These are phyloP conservation scores for Styphnolobium japonicum DNA, from an alignment of 306 rosid genomes.

Conservation along the genomic window DNA sequence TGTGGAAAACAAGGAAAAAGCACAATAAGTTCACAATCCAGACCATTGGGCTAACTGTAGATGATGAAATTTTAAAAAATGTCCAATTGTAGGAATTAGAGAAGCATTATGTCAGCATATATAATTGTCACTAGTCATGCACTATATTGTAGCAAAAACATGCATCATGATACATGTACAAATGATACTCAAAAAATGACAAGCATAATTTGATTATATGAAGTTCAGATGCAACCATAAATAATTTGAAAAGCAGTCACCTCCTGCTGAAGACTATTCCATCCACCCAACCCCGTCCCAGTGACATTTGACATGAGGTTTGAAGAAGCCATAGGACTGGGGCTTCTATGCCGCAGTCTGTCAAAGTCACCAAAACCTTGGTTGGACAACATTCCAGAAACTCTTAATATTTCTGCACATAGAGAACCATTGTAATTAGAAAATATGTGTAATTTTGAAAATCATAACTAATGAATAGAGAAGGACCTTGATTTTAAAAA, in stretches of 20 bases:
- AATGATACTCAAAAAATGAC: not conserved
- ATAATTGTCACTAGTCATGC: not conserved
- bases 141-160: not conserved
- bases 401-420: conserved; percentile 86
- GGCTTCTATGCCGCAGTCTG: conserved; percentile 95
- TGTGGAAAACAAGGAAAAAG: not conserved
- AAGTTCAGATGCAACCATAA: not conserved
- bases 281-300: conserved; percentile 76
- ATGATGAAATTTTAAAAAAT: not conserved
- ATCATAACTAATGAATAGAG: not conserved
- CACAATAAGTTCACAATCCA: not conserved
- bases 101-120: not conserved
- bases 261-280: conserved; percentile 95
- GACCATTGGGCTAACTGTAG: not conserved
- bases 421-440: conserved; percentile 35
- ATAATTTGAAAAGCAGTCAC: conserved; percentile 37
- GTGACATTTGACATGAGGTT: conserved; percentile 77
- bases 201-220: conserved; percentile 11
- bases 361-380: conserved; percentile 97
- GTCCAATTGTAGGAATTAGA: not conserved
- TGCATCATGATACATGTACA: not conserved
- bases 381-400: conserved; percentile 96
- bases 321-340: conserved; percentile 99
- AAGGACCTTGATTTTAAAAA: not conserved
- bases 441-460: conserved; percentile 11